Evolutionary conservation across 2,329 filamentous ascomycete species (phyloP), one percentile per base, ranked within the genome.

Genomic region (Aspergillus cejpii): DNA sequence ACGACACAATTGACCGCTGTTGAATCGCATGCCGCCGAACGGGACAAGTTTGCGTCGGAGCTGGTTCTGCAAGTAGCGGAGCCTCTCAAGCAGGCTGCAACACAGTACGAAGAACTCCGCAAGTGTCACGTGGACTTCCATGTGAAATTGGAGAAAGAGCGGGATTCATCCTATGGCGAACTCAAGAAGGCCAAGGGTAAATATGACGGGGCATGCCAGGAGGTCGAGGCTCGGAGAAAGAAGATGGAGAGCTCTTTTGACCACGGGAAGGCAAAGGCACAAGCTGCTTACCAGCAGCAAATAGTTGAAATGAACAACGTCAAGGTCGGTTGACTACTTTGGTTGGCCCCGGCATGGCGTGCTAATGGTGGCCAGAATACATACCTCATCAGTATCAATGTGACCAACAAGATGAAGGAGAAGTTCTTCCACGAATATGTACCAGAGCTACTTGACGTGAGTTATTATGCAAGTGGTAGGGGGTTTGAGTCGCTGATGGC

Each of bases 351-450:
- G 3, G 8, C 6, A 17, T 14, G 15, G 23, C 6, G 56, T 62
- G 43, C 68, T 64, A 36, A 60, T 36, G 5, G 5, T n/a, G 14
- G 11, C 10, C 54, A 80, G 75, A 98, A 98, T 66, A 89, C 86
- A n/a, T 98, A 98, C 63, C 73, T 98, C 49, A 95, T 98, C 60
- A 79, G 82, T 49, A 95, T 98, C 71, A 94, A 94, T 63, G 87
- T 97, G 47, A 94, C 90, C 26, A 98, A 98, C 70, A 94, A 92
- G 72, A 84, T 95, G 61, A 98, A 97, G 72, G 89, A 96, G 64
- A 87, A 84, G 62, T 97, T 97, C 72, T 98, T 95, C 62, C 85
- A 97, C 64, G 89, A 96, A 66, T 97, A 97, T 65, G 78, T 98
- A 15, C 92, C 92, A 6, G 92, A 97, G 62, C 72, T 97, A 47